Evolutionary conservation across 1,284 basidiomycete species (phyloP).

Genomic region (Lentinula novae-zelandiae): DNA sequence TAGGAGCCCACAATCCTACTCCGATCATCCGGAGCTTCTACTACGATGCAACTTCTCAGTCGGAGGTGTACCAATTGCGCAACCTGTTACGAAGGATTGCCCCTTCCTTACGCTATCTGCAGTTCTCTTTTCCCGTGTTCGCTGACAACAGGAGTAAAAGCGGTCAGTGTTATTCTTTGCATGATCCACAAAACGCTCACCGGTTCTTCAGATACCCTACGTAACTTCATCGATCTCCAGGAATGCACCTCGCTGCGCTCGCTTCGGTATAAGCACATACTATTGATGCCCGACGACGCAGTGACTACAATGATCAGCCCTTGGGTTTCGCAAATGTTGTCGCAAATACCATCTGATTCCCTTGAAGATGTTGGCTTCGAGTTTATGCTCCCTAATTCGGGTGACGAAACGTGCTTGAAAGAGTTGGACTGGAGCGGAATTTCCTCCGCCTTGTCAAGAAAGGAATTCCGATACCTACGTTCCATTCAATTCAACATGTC

Average conservation of each 20-base stretch:
- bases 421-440: conserved; percentile 4
- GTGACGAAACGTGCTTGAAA: conserved; percentile 5
- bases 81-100: neutral
- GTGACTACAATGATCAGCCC: conserved; percentile 1
- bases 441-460: neutral
- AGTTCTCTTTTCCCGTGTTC: conserved; percentile 5
- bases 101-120: neutral
- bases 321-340: conserved; percentile 1
- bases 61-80: neutral
- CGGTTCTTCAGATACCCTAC: neutral
- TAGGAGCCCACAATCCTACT: neutral
- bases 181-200: neutral
- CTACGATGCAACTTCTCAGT: neutral
- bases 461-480: neutral
- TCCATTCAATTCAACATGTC: conserved; percentile 2
- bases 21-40: conserved; percentile 4
- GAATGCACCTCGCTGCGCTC: conserved; percentile 8
- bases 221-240: neutral
- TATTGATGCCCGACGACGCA: neutral
- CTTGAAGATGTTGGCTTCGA: conserved; percentile 3
- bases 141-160: neutral
- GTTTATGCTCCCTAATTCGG: neutral
- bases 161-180: neutral
- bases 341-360: neutral
- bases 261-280: conserved; percentile 5